A percentile compares a stretch with the other conserved stretches of the same genome.
These are phyloP conservation scores for Yamadazyma paraphyllophila DNA, from an alignment of 805 yeast species.

Conservation along the genomic window DNA sequence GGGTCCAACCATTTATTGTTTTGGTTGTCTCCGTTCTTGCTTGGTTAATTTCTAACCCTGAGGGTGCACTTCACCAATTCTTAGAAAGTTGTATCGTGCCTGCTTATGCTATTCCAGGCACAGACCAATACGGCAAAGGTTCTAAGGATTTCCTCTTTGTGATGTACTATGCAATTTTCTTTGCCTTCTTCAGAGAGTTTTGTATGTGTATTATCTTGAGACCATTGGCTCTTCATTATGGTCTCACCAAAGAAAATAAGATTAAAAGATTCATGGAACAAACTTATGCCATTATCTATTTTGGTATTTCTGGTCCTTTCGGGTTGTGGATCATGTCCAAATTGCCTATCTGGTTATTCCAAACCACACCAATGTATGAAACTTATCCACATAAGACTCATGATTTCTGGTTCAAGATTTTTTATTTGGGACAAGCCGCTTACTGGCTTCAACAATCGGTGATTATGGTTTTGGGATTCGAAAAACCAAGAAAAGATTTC, in stretches of 20 bases:
- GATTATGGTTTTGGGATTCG: conserved; percentile 77
- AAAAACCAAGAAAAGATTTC: conserved; percentile 93
- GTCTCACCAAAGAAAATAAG: conserved; percentile 55
- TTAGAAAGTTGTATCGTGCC: conserved; percentile 62
- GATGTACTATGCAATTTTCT: conserved; percentile 74
- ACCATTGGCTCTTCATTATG: conserved; percentile 62
- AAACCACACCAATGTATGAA: conserved; percentile 76
- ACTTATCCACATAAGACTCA: conserved; percentile 82
- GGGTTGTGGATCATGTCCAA: conserved; percentile 85
- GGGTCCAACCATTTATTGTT: conserved; percentile 66
- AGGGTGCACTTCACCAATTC: conserved; percentile 52
- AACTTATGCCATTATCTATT: conserved; percentile 79
- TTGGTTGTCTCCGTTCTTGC: conserved; percentile 39
- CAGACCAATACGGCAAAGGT: conserved; percentile 85
- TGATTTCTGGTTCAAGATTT: conserved; percentile 67
- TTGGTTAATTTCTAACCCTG: conserved; percentile 57
- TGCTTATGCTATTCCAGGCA: conserved; percentile 60
- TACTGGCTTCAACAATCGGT: conserved; percentile 97
- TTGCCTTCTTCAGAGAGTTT: conserved; percentile 90
- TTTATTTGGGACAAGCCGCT: conserved; percentile 89
- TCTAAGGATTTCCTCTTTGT: conserved; percentile 77
- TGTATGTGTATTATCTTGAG: conserved; percentile 75
- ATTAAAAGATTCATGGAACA: conserved; percentile 89
- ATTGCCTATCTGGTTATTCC: conserved; percentile 85
- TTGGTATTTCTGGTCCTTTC: conserved; percentile 74